phyloP scores from a whole-genome alignment of 2,329 filamentous ascomycete genomes.

The Fusarium sp. region DNA sequence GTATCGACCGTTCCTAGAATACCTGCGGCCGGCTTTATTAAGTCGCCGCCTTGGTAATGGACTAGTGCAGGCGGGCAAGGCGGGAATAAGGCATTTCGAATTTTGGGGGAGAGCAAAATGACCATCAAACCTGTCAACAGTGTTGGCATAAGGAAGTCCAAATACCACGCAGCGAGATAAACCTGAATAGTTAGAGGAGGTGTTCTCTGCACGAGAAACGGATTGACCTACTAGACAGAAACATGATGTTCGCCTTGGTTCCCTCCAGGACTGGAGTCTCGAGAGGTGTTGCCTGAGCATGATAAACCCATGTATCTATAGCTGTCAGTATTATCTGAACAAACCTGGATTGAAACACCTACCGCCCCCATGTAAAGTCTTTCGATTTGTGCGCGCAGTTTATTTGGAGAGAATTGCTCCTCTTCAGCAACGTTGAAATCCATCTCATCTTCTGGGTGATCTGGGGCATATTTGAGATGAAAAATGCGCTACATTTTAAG shows the following conservation, averaged over 20 bases:
- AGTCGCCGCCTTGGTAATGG: constrained; percentile 70
- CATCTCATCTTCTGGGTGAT: background rate
- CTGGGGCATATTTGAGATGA: constrained; percentile 1
- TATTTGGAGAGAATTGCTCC: constrained; percentile 84
- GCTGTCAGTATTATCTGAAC: background rate
- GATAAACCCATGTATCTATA: background rate
- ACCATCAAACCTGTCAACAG: constrained; percentile 65
- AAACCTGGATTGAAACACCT: constrained; percentile 49
- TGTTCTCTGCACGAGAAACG: constrained; percentile 51
- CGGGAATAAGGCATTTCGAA: constrained; percentile 72
- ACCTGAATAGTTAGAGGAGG: constrained; percentile 38
- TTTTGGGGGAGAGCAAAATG: constrained; percentile 70
- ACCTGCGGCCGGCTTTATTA: constrained; percentile 79
- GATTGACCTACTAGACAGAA: constrained; percentile 10
- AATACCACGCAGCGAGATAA: constrained; percentile 70
- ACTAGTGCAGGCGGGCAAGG: constrained; percentile 79
- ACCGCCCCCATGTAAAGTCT: constrained; percentile 81
- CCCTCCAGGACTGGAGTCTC: constrained; percentile 79
- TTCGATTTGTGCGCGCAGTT: constrained; percentile 79
- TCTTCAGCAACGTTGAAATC: constrained; percentile 64
- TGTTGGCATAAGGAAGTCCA: constrained; percentile 72
- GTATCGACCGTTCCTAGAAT: constrained; percentile 78
- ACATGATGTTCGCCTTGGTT: constrained; percentile 67
- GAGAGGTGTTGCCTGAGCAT: constrained; percentile 69
- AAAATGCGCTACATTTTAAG: background rate